Base-by-base conservation (phyloP, 805 yeast species). In the Schwanniomyces pseudopolymorphus region DNA sequence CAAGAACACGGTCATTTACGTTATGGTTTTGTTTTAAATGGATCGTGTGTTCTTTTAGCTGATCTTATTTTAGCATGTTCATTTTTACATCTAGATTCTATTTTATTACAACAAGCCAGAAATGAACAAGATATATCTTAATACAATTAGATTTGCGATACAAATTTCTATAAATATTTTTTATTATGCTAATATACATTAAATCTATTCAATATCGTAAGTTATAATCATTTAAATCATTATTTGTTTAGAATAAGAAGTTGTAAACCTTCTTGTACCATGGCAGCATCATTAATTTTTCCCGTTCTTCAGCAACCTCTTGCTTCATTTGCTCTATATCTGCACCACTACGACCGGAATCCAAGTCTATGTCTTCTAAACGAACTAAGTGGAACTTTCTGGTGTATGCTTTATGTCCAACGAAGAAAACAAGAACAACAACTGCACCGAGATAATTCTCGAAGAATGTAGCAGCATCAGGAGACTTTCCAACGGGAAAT, bases 321-420 rank as follows among this genome's bases (percentile, higher is more conserved):
- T 74, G 77, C 45, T 64, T 66, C 46, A 82, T 64, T 44, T 69
- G 54, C 4, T 83, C 86, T 42, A 74, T 44, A 58, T 83, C 86
- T n/a, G 72, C 57, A 37, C 76, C 81, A 46, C 81, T 77, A 64
- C 83, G 73, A 33, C 89, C 88, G 10, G 80, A 67, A 53, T 80
- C 84, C 39, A 84, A 67, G 53, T 84, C 89, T 63, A 83, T 70
- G 20, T 78, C 78, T n/a, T 62, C 57, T 35, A 78, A 72, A 61
- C 58, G 79, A 58, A 60, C 64, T 26, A 51, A 44, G 59, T 38
- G 69, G 62, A 72, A 64, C 48, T 72, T 69, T 48, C 72, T 65
- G 22, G 63, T 57, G 59, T 68, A 78, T 13, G 78, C 9, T 64
- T 81, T 83, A 64, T 79, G 83, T 16, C 70, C 75, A 36, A 80